Conservation (phyloP, 306 rosid species). For the Dalbergia cultrata region DNA sequence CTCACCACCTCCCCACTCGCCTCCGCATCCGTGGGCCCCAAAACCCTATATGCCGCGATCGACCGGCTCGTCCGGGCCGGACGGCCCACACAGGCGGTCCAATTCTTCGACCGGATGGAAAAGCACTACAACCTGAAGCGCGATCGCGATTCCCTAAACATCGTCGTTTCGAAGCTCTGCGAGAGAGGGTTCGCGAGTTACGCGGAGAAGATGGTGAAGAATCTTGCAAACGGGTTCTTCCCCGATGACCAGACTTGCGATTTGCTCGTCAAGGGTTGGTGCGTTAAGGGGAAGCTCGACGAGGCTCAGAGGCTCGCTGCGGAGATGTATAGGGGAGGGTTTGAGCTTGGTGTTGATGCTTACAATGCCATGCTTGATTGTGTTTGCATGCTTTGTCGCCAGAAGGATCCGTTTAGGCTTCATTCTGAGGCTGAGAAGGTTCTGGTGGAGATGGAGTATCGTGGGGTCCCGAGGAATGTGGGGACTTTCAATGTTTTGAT, state of each 20-base stretch:
- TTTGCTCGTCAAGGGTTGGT: constrained; percentile 75
- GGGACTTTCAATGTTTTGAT: constrained; percentile 85
- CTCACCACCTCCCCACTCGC: constrained; percentile 45
- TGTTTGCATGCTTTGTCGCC: constrained; percentile 72
- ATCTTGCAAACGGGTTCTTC: constrained; percentile 71
- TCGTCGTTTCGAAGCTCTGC: constrained; percentile 78
- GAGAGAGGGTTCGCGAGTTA: constrained; percentile 67
- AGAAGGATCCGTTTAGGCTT: constrained; percentile 76
- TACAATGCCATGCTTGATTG: constrained; percentile 83
- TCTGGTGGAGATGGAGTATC: constrained; percentile 71
- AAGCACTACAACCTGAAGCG: constrained; percentile 71
- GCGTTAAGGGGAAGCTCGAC: constrained; percentile 70
- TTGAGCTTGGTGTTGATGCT: constrained; percentile 68
- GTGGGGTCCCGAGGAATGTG: constrained; percentile 80
- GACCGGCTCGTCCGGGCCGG: constrained; percentile 79
- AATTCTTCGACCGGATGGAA: constrained; percentile 84
- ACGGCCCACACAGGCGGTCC: constrained; percentile 60
- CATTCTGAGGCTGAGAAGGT: constrained; percentile 70
- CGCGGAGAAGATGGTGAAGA: constrained; percentile 84
- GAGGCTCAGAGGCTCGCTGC: constrained; percentile 79
- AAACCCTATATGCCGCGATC: constrained; percentile 60
- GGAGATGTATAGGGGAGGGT: constrained; percentile 90
- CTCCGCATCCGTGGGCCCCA: constrained; percentile 54
- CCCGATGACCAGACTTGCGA: constrained; percentile 72
- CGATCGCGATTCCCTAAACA: constrained; percentile 56